Conservation (phyloP, 192 early-diverging fungal species). For the Chytriomyces hyalinus region DNA sequence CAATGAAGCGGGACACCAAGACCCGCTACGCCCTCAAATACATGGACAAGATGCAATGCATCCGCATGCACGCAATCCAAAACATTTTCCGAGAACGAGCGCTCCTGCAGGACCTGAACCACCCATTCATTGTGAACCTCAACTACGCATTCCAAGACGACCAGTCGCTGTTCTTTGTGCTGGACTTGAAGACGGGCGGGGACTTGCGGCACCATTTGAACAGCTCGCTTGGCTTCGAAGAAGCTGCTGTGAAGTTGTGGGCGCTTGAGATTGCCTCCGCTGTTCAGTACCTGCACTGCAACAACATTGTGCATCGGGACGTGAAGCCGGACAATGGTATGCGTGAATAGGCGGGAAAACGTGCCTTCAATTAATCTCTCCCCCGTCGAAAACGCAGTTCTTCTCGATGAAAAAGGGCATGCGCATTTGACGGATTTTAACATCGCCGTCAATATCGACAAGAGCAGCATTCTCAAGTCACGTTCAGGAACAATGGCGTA, state of each 20-base stretch:
- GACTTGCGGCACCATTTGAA: slow-evolving; percentile 90
- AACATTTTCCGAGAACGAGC: slow-evolving; percentile 91
- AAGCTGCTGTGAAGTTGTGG: slow-evolving; percentile 82
- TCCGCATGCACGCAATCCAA: slow-evolving; percentile 80
- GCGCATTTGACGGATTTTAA: slow-evolving; percentile 95
- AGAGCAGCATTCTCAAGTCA: slow-evolving; percentile 73
- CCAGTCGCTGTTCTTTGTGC: slow-evolving; percentile 87
- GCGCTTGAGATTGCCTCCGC: slow-evolving; percentile 86
- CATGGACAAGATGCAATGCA: slow-evolving; percentile 93
- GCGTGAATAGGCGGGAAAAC: no score
- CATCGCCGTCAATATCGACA: slow-evolving; percentile 80
- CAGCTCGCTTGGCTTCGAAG: slow-evolving; percentile 69
- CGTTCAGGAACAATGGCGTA: slow-evolving; percentile 90
- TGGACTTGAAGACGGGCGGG: slow-evolving; percentile 95
- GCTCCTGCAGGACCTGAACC: slow-evolving; percentile 61
- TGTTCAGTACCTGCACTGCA: slow-evolving; percentile 79
- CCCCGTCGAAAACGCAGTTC: slow-evolving; percentile 32
- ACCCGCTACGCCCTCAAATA: slow-evolving; percentile 93
- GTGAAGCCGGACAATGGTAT: slow-evolving; percentile 89
- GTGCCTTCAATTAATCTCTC: not conserved
- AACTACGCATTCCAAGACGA: slow-evolving; percentile 97
- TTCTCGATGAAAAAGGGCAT: slow-evolving; percentile 82
- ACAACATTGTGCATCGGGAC: slow-evolving; percentile 87
- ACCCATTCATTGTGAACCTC: slow-evolving; percentile 67
- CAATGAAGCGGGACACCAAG: slow-evolving; percentile 82